Percentiles rank a stretch among this genome's conserved stretches.
Conservation (phyloP, 106 monocot species). For the Dendrobium catenatum region DNA sequence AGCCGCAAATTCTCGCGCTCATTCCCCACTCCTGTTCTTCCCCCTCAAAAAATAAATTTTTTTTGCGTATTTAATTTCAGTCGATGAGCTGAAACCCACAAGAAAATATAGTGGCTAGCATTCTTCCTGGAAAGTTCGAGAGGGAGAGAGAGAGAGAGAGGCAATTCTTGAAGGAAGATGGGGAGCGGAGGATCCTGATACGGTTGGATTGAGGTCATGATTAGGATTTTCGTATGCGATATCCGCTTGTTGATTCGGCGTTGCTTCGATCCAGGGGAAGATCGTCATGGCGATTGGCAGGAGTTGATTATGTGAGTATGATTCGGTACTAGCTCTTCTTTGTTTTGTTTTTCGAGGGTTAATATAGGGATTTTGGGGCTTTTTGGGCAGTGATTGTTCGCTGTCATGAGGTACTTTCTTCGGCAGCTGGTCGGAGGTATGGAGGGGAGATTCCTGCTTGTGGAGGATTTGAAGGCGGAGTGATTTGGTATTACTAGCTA, state of each 20-base stretch:
- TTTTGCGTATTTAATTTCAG: background rate
- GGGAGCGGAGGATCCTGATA: background rate
- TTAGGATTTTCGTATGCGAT: background rate
- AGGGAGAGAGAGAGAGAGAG: background rate
- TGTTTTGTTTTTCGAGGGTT: too few relatives aligned
- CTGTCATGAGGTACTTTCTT: constrained; percentile 41
- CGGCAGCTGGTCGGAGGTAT: constrained; percentile 29
- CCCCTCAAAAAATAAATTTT: too few relatives aligned
- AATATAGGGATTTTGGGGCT: background rate
- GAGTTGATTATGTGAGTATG: constrained; percentile 9
- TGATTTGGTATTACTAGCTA: constrained; percentile 2
- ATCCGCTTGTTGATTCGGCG: background rate
- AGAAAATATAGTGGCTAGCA: constrained; percentile 61
- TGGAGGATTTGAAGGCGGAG: constrained; percentile 37
- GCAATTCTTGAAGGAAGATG: too few relatives aligned
- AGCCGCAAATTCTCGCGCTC: background rate
- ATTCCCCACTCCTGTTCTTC: too few relatives aligned
- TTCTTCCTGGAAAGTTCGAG: constrained; percentile 17
- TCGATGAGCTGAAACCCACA: constrained; percentile 20
- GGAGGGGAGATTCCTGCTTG: constrained; percentile 38
- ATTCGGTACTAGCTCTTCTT: background rate
- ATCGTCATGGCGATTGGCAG: background rate
- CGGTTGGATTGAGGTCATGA: constrained; percentile 19
- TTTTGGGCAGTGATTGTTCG: background rate
- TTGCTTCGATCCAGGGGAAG: background rate